phyloP scores from a whole-genome alignment of 2,329 filamentous ascomycete species.

The Alternaria sp. region DNA sequence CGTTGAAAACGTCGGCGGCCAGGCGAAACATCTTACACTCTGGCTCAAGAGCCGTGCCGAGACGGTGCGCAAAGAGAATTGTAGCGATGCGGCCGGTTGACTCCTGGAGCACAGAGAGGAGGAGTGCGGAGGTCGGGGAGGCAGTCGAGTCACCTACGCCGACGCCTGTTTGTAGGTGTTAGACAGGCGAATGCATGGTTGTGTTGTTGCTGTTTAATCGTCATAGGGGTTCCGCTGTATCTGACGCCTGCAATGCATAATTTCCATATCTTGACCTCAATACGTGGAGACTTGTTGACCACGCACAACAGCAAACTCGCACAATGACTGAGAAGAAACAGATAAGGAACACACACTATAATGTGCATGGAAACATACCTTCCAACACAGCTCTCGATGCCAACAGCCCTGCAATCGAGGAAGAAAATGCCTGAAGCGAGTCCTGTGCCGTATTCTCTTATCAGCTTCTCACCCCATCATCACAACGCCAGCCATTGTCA shows the following conservation, averaged over 20 bases:
- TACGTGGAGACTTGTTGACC: background rate
- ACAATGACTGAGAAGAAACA: background rate
- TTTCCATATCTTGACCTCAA: background rate
- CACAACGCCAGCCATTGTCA: background rate
- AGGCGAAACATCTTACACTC: constrained; percentile 92
- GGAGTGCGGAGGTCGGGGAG: constrained; percentile 79
- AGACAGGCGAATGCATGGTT: background rate
- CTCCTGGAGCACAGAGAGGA: constrained; percentile 84
- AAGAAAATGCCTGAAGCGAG: constrained; percentile 84
- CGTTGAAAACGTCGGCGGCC: constrained; percentile 87
- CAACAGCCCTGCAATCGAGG: constrained; percentile 79
- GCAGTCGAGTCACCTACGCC: constrained; percentile 83
- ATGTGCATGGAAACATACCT: constrained; percentile 53
- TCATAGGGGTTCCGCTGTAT: background rate
- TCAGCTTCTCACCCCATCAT: background rate
- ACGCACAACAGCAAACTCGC: background rate
- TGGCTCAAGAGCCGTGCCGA: constrained; percentile 83
- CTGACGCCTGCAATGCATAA: constrained; percentile 1
- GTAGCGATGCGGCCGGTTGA: constrained; percentile 82
- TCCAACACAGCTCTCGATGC: constrained; percentile 84
- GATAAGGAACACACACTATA: background rate
- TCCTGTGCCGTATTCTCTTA: constrained; percentile 59
- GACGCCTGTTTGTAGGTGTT: constrained; percentile 61
- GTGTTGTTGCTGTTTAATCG: background rate
- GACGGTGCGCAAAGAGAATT: constrained; percentile 83